phyloP scores from a whole-genome alignment of 106 monocot species.

The Hemerocallis citrina region DNA sequence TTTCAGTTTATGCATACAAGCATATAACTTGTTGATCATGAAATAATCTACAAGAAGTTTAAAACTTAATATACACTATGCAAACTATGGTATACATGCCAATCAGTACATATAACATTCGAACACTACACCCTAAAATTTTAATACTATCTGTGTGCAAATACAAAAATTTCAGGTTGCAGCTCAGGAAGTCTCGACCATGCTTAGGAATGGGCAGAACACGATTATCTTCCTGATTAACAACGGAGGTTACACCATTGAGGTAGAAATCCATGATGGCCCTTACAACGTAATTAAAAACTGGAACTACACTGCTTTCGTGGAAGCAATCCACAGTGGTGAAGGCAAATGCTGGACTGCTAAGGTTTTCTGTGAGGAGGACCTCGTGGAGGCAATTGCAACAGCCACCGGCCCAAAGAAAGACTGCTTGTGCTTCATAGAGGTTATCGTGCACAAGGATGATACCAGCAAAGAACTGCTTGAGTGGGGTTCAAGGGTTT shows the following conservation, averaged over 20 bases:
- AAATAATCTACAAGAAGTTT: too few species aligned
- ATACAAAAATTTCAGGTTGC: constrained; percentile 42
- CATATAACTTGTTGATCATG: too few species aligned
- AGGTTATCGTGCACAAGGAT: constrained; percentile 74
- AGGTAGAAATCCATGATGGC: constrained; percentile 89
- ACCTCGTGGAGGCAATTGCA: constrained; percentile 50
- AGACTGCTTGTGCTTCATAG: constrained; percentile 78
- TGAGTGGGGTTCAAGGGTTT: constrained; percentile 13
- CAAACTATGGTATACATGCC: too few species aligned
- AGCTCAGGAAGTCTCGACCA: constrained; percentile 77
- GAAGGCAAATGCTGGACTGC: constrained; percentile 85
- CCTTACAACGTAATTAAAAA: constrained; percentile 96
- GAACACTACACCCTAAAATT: too few species aligned
- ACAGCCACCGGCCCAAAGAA: constrained; percentile 40
- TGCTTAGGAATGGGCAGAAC: constrained; percentile 58
- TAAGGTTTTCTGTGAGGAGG: constrained; percentile 60
- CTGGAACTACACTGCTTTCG: constrained; percentile 82
- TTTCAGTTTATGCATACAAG: too few species aligned
- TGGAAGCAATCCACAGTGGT: constrained; percentile 78
- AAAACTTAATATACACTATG: too few species aligned
- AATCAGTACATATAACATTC: too few species aligned
- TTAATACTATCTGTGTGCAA: too few species aligned
- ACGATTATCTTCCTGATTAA: constrained; percentile 81
- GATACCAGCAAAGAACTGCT: constrained; percentile 84
- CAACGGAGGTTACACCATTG: constrained; percentile 88